These are phyloP conservation scores for Lathyrus aphaca DNA, from an alignment of 306 rosid genomes.

Conservation along the genomic window DNA sequence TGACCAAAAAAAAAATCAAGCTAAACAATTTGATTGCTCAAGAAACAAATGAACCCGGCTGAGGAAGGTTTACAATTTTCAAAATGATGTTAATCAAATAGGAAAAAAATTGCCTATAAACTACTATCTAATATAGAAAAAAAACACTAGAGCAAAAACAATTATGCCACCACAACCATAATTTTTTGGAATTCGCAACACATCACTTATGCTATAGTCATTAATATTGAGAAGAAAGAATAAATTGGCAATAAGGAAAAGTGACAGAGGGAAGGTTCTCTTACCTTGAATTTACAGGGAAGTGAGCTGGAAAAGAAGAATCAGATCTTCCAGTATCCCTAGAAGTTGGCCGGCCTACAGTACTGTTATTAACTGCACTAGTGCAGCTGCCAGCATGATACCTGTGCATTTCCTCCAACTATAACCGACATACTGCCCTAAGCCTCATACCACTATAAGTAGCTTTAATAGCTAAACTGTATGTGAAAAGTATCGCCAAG, in stretches of 20 bases:
- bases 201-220: slow-evolving; percentile 8
- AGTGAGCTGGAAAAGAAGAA: slow-evolving; percentile 69
- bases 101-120: background rate
- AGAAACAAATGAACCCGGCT: slow-evolving; percentile 30
- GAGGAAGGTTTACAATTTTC: slow-evolving; percentile 12
- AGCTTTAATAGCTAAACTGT: slow-evolving; percentile 53
- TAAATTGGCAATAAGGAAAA: background rate
- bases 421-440: slow-evolving; percentile 87
- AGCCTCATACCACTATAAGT: slow-evolving; percentile 63
- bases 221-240: slow-evolving; percentile 12
- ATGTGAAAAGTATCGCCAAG: slow-evolving; percentile 39
- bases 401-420: slow-evolving; percentile 92
- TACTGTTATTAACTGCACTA: slow-evolving; percentile 87
- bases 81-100: slow-evolving; percentile 30
- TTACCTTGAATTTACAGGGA: slow-evolving; percentile 74
- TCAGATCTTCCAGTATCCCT: slow-evolving; percentile 86
- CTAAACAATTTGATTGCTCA: slow-evolving; percentile 12
- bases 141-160: slow-evolving; percentile 13
- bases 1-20: slow-evolving; percentile 4
- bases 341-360: slow-evolving; percentile 72
- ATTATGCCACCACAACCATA: slow-evolving; percentile 1
- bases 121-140: slow-evolving; percentile 16
- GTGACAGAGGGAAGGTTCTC: slow-evolving; percentile 33
- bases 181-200: slow-evolving; percentile 14
- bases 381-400: slow-evolving; percentile 82